A percentile compares a stretch with the other conserved stretches of the same genome.
Conservation (phyloP, 2,329 filamentous ascomycete genomes). For the Hypocrella siamensis region DNA sequence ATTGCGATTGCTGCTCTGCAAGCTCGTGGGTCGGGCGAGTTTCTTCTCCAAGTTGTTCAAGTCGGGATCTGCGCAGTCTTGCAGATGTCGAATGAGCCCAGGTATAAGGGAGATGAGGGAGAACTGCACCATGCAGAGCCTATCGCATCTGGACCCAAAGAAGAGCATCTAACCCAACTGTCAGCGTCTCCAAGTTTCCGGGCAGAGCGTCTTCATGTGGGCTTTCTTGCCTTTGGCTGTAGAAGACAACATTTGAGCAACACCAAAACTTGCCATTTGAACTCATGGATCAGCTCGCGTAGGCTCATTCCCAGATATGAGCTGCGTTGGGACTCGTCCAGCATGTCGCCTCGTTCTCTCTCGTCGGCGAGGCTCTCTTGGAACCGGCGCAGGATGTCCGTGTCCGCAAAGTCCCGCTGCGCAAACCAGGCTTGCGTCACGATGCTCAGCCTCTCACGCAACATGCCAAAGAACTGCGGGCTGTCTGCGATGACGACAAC, state of each 20-base stretch:
- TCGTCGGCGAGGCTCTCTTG: slow-evolving; percentile 72
- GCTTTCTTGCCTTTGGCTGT: slow-evolving; percentile 64
- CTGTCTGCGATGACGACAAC: slow-evolving; percentile 90
- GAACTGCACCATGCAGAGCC: slow-evolving; percentile 96
- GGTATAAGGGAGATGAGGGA: slow-evolving; percentile 91
- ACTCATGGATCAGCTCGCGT: slow-evolving; percentile 83
- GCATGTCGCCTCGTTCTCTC: slow-evolving; percentile 36
- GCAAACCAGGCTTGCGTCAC: slow-evolving; percentile 95
- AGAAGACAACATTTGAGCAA: slow-evolving; percentile 86
- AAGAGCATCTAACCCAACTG: slow-evolving; percentile 89
- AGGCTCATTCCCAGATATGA: slow-evolving; percentile 81
- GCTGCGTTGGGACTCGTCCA: slow-evolving; percentile 61
- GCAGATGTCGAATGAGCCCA: slow-evolving; percentile 75
- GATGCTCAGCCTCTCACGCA: slow-evolving; percentile 77
- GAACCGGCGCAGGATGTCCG: slow-evolving; percentile 79
- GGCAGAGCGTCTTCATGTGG: no score
- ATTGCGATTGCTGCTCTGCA: slow-evolving; percentile 80
- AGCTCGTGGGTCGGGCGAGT: slow-evolving; percentile 61
- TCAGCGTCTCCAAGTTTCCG: no score
- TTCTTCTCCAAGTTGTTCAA: slow-evolving; percentile 69
- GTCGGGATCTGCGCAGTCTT: slow-evolving; percentile 90
- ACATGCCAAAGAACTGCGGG: slow-evolving; percentile 76
- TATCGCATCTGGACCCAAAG: slow-evolving; percentile 91
- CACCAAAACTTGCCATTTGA: slow-evolving; percentile 86
- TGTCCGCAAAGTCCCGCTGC: slow-evolving; percentile 81